phyloP scores from a whole-genome alignment of 345 rosid genomes.

The Hibiscus tridactylites region DNA sequence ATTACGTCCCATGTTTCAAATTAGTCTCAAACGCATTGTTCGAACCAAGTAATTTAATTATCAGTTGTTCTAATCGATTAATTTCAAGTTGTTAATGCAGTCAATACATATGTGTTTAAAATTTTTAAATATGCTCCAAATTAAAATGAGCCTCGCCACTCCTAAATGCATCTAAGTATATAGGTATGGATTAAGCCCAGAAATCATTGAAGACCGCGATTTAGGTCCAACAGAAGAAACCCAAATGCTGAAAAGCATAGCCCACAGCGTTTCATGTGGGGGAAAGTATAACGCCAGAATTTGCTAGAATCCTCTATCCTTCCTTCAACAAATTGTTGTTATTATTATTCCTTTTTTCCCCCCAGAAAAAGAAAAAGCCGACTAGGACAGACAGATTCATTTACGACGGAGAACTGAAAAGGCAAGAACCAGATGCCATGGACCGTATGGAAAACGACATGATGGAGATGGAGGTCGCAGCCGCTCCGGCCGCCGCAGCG shows the following conservation, averaged over 20 bases:
- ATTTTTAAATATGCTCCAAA: no score
- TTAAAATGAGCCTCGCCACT: no score
- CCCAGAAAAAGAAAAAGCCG: background rate
- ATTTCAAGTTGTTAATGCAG: no score
- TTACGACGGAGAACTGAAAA: background rate
- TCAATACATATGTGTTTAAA: no score
- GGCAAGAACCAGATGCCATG: conserved; percentile 30
- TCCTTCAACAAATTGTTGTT: background rate
- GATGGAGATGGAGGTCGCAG: conserved; percentile 34
- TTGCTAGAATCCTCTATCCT: conserved; percentile 21
- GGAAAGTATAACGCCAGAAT: conserved; percentile 4
- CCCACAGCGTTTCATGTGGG: background rate
- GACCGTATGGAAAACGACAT: conserved; percentile 23
- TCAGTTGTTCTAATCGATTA: no score
- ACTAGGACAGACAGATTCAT: background rate
- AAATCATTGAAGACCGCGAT: background rate
- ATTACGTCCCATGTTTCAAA: no score
- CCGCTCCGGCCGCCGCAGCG: conserved; percentile 11
- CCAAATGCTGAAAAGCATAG: background rate
- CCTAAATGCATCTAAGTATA: no score
- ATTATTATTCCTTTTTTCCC: background rate
- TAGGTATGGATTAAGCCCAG: no score
- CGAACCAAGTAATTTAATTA: no score
- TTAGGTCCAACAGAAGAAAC: background rate
- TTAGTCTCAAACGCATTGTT: no score